Evolutionary conservation across 1,139 yeast species (phyloP), one percentile per base, ranked within the genome.

Genomic region (Blastobotrys ciferrii): DNA sequence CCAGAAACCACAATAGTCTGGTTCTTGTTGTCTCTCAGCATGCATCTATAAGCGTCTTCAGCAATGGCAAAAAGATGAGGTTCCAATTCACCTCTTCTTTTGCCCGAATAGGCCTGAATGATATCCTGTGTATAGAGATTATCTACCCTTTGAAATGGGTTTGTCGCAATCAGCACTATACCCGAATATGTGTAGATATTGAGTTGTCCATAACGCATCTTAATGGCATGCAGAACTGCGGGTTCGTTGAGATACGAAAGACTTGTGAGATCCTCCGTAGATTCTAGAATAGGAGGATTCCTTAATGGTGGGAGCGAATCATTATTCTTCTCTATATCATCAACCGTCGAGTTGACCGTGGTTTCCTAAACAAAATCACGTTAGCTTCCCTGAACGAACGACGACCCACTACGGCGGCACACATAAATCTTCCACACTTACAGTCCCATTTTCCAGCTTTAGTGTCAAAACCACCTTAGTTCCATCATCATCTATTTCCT

Each of bases 1-100:
- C 98, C 98, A 61, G 94, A 83, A 23, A 92, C 98, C 35, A 92
- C 96, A 58, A 92, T 91, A 1, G 98, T 92, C 71, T 92, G 98
- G 70, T 92, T 91, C 59, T 80, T 76, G 39, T 78, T 75, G 61
- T 88, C 94, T 47, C 84, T 77, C 60, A 86, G 83, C 98, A 92
- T 91, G 66, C 95, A 85, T 63, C 65, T 76, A 65, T 89, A 91
- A n/a, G 98, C 97, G 62, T 92, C 97, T 67, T 92, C 98, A 17
- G 98, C 98, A 63, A 92, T 92, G 46, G 98, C 97, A 66, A 92
- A 92, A 65, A 92, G 76, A 74, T 92, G 98, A 2, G 98, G 98
- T 60, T 91, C 98, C 55, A 88, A 77, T 63, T 91, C 97, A 33
- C 96, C 98, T 64, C 97, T 78, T 62, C 87, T 80, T 62, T 84